These are phyloP conservation scores for Daedaleopsis nitida DNA, from an alignment of 768 basidiomycete species.

Conservation along the genomic window DNA sequence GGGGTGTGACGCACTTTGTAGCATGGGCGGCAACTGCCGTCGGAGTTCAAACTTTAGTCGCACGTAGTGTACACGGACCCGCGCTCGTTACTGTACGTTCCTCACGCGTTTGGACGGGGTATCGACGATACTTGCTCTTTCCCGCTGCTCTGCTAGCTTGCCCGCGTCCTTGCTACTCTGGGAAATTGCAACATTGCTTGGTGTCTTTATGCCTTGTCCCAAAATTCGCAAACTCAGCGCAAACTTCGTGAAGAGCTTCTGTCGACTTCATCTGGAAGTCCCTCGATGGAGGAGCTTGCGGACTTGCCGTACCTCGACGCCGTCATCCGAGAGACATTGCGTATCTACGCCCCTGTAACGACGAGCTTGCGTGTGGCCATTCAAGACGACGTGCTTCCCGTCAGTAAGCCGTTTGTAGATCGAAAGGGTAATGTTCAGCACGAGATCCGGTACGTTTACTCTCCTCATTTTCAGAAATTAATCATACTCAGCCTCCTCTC, in stretches of 20 bases:
- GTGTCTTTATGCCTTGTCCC: constrained; percentile 40
- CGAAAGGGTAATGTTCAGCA: constrained; percentile 16
- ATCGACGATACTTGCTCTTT: too few relatives aligned
- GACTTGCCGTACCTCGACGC: constrained; percentile 69
- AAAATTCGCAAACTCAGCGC: constrained; percentile 35
- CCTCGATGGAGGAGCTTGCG: constrained; percentile 68
- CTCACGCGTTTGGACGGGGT: too few relatives aligned
- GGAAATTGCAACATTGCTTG: too few relatives aligned
- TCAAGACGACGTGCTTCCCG: constrained; percentile 52
- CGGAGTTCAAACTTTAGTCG: too few relatives aligned
- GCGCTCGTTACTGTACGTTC: too few relatives aligned
- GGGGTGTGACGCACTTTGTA: too few relatives aligned
- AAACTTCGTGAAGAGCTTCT: constrained; percentile 43
- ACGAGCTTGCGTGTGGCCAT: constrained; percentile 47
- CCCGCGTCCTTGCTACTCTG: too few relatives aligned
- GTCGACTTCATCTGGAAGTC: constrained; percentile 43
- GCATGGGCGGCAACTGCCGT: too few relatives aligned
- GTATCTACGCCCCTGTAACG: constrained; percentile 54
- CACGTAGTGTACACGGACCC: too few relatives aligned
- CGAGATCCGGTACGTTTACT: constrained; percentile 30
- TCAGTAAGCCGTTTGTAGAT: constrained; percentile 33
- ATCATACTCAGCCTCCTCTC: not conserved
- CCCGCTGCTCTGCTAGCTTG: too few relatives aligned
- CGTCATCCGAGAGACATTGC: constrained; percentile 59
- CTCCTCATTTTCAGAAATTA: not conserved